Conservation (phyloP, 805 yeast species). For the Myxozyma geophila region DNA sequence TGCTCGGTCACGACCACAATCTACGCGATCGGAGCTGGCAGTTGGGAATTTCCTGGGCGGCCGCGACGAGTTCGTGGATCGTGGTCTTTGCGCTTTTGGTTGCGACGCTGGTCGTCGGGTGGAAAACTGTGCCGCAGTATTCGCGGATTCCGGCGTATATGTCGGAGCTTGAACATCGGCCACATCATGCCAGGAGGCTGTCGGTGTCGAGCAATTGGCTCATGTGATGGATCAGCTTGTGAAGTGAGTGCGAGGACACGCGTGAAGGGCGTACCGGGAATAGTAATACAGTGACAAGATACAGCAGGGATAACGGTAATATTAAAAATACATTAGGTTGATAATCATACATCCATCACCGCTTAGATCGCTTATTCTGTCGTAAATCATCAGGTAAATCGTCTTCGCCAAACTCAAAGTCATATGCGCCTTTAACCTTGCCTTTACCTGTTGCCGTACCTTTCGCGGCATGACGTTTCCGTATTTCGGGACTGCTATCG, state of each 20-base stretch:
- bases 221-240: background rate
- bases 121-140: conserved; percentile 23
- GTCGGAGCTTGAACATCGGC: conserved; percentile 4
- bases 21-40: conserved; percentile 19
- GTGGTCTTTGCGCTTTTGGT: conserved; percentile 12
- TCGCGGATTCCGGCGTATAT: conserved; percentile 10
- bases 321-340: background rate
- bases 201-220: conserved; percentile 17
- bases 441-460: background rate
- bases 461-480: background rate
- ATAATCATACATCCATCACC: background rate
- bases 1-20: conserved; percentile 21
- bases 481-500: background rate
- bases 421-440: background rate
- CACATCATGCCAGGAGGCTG: background rate
- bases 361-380: background rate
- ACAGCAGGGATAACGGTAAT: background rate
- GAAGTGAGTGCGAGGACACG: background rate
- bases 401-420: conserved; percentile 10
- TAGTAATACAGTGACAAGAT: background rate
- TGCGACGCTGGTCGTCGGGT: conserved; percentile 23
- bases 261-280: background rate
- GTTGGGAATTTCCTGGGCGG: conserved; percentile 27
- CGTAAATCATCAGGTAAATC: conserved; percentile 1
- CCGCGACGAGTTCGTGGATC: conserved; percentile 17